Evolutionary conservation across 352 stramenopile species (phyloP), one percentile per base, ranked within the genome.

Genomic region (Phytophthora pseudosyringae): DNA sequence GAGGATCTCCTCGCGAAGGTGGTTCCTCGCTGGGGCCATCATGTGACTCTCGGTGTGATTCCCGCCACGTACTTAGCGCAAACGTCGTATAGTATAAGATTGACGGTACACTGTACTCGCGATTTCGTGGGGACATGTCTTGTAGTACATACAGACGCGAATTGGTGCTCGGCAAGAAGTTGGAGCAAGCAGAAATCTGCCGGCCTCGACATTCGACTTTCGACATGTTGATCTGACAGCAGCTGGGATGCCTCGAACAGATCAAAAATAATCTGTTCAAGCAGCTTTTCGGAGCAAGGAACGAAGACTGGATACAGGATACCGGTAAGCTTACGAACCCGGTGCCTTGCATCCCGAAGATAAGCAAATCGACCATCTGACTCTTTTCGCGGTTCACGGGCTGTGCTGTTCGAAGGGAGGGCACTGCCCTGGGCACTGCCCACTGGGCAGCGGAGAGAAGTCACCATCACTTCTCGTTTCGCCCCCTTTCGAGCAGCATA

Each of bases 321-420:
- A 21, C 21, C 21, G 21, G 21, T 21, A 21, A 21, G 21, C 21
- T 21, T 21, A 21, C 21, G 21, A 2, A 21, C 21, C 21, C 21
- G 21, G 21, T 21, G 47, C 38, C 18, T 41, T 43, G 31, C 18
- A 67, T 67, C 50, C 29, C 49, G 32, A 58, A 50, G 51, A 62
- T 62, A 61, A 48, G 50, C 50, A 67, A 62, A 62, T 61, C 50
- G 40, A 43, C 28, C 59, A 67, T 49, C 59, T 62, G 59, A 18
- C 18, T 32, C 35, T 25, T 28, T 48, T 45, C 10, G 29, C 8
- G 32, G 21, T 33, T 67, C 50, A 44, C 46, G 41, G 29, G 41
- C 41, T 62, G 38, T 67, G 51, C 50, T 40, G 39, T 47, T 31
- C n/a, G 32, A 43, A 28, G n/a, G 25, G 15, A 21, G 21, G 21